Base-by-base conservation (phyloP, 2,329 filamentous ascomycete genomes). In the Aspergillus puulaauensis region DNA sequence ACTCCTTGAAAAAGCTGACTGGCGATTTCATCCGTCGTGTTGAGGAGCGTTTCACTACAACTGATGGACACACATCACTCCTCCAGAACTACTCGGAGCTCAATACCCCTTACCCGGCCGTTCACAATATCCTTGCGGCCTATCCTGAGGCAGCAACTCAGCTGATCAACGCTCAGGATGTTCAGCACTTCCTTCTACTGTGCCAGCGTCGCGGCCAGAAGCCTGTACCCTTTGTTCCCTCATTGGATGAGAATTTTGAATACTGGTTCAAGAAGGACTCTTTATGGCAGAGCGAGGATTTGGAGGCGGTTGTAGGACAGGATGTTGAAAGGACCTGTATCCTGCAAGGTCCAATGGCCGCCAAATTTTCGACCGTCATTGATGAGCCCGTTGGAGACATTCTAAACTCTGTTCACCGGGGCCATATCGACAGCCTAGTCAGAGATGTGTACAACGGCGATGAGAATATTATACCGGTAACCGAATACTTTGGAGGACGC, bases 241-340 rank as follows among this genome's bases (percentile, higher is more conserved):
- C 90, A n/a, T 83, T 99, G 21, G 95, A 99, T 68, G 92, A 96
- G 62, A 96, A 93, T 73, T 99, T 99, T 66, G 95, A 99, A 73
- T 96, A 96, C 79, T 99, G 91, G 82, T 99, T 99, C 88, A 99
- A 99, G 87, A 99, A 99, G 82, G 95, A 99, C 75, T 99, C 95
- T 1, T 84, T 99, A 7, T 99, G 95, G 95, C 95, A 99, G 78
- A 98, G 95, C 1, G 95, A 99, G 77, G 95, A 99, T 70, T 83
- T 99, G 11, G 93, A 96, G 70, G 95, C 95, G 54, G 93, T 99
- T 57, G 93, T 97, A 60, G 93, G 84, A 66, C 95, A 98, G 77
- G 96, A 99, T 72, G 95, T 99, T 58, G 93, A 91, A 63, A 87
- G 96, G 72, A 96, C 93, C 45, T 97, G 93, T 80, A 97, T 99